A percentile compares a stretch with the other conserved stretches of the same genome.
Conservation (phyloP, 1,284 basidiomycete genomes). For the Pulveroboletus sp. region DNA sequence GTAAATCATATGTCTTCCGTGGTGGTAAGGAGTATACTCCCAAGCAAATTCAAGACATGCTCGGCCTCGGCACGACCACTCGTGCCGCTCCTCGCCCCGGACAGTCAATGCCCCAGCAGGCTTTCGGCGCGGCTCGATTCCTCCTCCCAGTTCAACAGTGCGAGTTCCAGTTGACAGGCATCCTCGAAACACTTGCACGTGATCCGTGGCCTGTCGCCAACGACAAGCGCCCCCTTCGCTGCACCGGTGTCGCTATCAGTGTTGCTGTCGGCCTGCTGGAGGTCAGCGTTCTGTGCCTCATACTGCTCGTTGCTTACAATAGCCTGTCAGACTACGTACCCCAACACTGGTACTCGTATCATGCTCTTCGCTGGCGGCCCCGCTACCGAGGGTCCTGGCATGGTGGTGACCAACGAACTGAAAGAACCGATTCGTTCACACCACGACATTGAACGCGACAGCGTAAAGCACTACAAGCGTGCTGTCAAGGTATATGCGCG, state of each 20-base stretch:
- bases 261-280: constrained; percentile 96
- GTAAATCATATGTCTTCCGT: constrained; percentile 98
- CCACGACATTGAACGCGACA: constrained; percentile 98
- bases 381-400: constrained; percentile 95
- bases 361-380: constrained; percentile 98
- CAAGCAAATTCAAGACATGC: constrained; percentile 99
- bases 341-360: constrained; percentile 94
- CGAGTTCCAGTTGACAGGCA: constrained; percentile 96
- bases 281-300: constrained; percentile 42
- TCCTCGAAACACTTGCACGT: constrained; percentile 86
- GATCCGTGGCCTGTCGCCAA: constrained; percentile 98
- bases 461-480: constrained; percentile 96
- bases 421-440: constrained; percentile 98
- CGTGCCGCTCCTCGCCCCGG: constrained; percentile 83
- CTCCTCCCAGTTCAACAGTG: constrained; percentile 90
- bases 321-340: constrained; percentile 74
- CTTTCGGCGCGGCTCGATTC: constrained; percentile 90
- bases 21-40: constrained; percentile 98
- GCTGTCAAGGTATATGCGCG: constrained; percentile 77
- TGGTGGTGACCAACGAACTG: constrained; percentile 95
- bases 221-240: constrained; percentile 93
- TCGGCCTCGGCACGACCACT: constrained; percentile 77
- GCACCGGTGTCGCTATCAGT: constrained; percentile 92
- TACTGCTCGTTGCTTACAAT: constrained; percentile 1
- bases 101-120: constrained; percentile 82